phyloP scores from a whole-genome alignment of 306 rosid genomes.

The Prunus kanzakura region DNA sequence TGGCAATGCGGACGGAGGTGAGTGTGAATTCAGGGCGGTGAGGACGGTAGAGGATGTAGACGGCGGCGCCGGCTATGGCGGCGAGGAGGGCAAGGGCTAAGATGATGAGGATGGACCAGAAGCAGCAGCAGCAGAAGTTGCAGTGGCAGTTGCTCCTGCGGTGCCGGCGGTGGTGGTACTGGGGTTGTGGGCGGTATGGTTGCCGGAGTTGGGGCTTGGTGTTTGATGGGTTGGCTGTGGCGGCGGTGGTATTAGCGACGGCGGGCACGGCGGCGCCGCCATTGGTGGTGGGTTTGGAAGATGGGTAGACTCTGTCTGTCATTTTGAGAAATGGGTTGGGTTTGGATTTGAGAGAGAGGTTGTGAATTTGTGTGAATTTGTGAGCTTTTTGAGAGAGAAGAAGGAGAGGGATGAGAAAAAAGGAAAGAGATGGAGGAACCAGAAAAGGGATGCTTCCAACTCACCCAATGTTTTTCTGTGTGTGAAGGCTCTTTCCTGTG shows the following conservation, averaged over 20 bases:
- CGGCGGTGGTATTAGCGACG: background rate
- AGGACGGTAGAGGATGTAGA: conserved; percentile 85
- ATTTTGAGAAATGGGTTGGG: conserved; percentile 26
- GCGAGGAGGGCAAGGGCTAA: conserved; percentile 55
- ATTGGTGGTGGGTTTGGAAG: conserved; percentile 50
- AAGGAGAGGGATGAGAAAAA: background rate
- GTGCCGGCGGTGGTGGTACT: conserved; percentile 47
- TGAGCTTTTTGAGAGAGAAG: conserved; percentile 20
- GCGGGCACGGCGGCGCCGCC: conserved; percentile 22
- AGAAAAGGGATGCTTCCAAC: conserved; percentile 46
- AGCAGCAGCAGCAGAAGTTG: conserved; percentile 86
- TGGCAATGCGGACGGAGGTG: conserved; percentile 73
- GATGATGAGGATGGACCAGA: conserved; percentile 71
- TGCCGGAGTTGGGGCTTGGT: conserved; percentile 43
- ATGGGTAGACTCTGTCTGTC: conserved; percentile 58
- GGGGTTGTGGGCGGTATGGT: conserved; percentile 66
- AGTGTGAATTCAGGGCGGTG: conserved; percentile 86
- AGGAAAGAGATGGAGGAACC: conserved; percentile 25
- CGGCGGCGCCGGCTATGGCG: conserved; percentile 68
- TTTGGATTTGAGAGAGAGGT: background rate
- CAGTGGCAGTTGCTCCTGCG: conserved; percentile 57
- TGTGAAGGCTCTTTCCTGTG: background rate
- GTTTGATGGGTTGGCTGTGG: conserved; percentile 31
- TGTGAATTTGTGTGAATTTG: background rate
- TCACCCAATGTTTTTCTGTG: conserved; percentile 26